phyloP scores from a whole-genome alignment of 2,329 filamentous ascomycete species.

The Pseudogymnoascus sp. region DNA sequence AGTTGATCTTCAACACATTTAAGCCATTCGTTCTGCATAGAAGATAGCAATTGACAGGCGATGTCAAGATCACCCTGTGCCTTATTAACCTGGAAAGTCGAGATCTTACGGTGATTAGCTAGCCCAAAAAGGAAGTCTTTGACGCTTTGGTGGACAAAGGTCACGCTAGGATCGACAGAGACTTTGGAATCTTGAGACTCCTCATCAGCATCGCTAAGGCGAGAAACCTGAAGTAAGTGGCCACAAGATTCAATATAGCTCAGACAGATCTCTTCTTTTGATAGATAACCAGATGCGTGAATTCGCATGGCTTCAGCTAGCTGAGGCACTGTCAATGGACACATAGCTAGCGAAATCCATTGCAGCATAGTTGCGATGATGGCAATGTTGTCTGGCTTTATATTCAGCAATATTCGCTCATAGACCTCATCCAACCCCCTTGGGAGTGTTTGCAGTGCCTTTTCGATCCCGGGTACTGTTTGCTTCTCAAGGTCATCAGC shows the following conservation, averaged over 20 bases:
- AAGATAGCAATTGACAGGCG: background rate
- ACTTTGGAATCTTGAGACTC: no score
- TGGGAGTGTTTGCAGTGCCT: background rate
- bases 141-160: background rate
- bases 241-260: background rate
- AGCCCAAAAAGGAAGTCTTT: background rate
- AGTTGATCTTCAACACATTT: background rate
- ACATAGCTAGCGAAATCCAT: background rate
- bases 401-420: background rate
- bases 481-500: conserved; percentile 14
- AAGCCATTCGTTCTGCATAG: background rate
- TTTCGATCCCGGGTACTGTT: background rate
- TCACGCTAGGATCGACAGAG: background rate
- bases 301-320: background rate
- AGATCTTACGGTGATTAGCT: background rate
- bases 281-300: background rate
- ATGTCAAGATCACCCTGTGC: background rate
- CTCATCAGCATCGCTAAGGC: background rate
- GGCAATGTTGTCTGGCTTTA: background rate
- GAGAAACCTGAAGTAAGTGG: background rate
- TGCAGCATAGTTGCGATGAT: background rate
- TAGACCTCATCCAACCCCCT: background rate
- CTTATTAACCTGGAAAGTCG: background rate
- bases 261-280: background rate
- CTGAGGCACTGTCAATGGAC: background rate